Evolutionary conservation across 805 yeast species (phyloP).

Genomic region (Kurtzmaniella fragi): DNA sequence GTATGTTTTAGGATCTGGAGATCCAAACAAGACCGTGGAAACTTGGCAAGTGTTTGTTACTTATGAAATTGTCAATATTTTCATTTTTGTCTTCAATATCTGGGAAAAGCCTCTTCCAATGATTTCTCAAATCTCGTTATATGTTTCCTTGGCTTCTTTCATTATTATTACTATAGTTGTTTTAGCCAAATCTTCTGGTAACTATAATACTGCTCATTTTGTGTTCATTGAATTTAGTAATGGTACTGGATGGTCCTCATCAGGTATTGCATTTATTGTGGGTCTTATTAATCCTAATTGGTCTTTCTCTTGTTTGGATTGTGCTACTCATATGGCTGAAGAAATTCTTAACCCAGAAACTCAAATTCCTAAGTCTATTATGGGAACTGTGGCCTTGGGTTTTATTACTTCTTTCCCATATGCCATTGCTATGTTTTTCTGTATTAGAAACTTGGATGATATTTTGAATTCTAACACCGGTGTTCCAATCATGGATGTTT

Average conservation of each 20-base stretch:
- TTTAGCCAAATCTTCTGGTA: constrained; percentile 46
- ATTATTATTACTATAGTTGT: constrained; percentile 49
- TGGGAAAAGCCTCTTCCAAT: constrained; percentile 50
- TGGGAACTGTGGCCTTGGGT: constrained; percentile 62
- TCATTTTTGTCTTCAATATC: constrained; percentile 43
- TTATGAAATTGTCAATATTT: constrained; percentile 40
- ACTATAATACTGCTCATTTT: constrained; percentile 45
- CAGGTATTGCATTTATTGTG: constrained; percentile 60
- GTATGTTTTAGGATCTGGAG: constrained; percentile 31
- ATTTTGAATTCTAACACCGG: constrained; percentile 50
- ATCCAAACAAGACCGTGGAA: constrained; percentile 30
- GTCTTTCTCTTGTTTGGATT: constrained; percentile 65
- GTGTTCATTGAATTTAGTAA: constrained; percentile 53
- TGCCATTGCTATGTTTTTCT: constrained; percentile 54
- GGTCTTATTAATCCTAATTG: constrained; percentile 69
- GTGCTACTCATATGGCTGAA: constrained; percentile 70
- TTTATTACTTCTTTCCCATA: constrained; percentile 54
- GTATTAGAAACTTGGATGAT: constrained; percentile 47
- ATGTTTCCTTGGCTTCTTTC: constrained; percentile 49
- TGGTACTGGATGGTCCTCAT: constrained; percentile 55
- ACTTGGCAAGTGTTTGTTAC: constrained; percentile 55
- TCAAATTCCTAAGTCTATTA: constrained; percentile 56
- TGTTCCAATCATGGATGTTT: constrained; percentile 60
- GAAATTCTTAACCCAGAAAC: constrained; percentile 55
- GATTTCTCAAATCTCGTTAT: constrained; percentile 46